Percentiles rank a stretch among this genome's conserved stretches.
Evolutionary conservation across 108 stramenopile genomes (phyloP).

Genomic region (Conticribra weissflogii): DNA sequence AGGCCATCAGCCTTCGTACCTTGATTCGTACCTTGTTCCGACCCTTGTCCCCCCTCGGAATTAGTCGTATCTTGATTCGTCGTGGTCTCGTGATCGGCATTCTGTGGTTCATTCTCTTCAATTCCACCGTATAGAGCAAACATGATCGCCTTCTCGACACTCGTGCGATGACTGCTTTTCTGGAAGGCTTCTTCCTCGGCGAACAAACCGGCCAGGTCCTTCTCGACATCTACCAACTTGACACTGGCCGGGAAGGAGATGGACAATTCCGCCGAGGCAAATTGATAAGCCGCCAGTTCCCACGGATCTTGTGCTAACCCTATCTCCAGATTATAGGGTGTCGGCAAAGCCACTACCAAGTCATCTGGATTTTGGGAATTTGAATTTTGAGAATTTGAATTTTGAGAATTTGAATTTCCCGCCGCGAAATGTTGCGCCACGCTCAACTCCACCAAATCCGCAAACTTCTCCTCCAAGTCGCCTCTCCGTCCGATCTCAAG

Average conservation of each 20-base stretch:
- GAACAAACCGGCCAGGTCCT: not conserved
- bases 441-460: not conserved
- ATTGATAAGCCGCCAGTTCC: constrained; percentile 24
- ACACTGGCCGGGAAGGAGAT: constrained; percentile 9
- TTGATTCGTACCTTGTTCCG: not conserved
- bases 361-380: too few species aligned
- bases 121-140: constrained; percentile 2
- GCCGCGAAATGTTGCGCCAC: not conserved
- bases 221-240: not conserved
- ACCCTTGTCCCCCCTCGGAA: not conserved
- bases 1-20: not conserved
- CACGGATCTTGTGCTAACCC: constrained; percentile 16
- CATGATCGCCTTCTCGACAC: not conserved
- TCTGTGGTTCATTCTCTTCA: not conserved
- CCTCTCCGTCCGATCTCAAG: constrained; percentile 23
- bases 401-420: not conserved
- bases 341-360: constrained; percentile 20
- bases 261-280: constrained; percentile 13
- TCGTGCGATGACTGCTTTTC: not conserved
- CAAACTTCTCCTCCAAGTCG: constrained; percentile 17
- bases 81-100: not conserved
- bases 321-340: constrained; percentile 15
- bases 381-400: too few species aligned
- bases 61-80: not conserved
- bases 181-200: constrained; percentile 5